Percentiles rank a stretch among this genome's conserved stretches.
Evolutionary conservation across 768 basidiomycete species (phyloP).

Genomic region (Myochromella boudieri): DNA sequence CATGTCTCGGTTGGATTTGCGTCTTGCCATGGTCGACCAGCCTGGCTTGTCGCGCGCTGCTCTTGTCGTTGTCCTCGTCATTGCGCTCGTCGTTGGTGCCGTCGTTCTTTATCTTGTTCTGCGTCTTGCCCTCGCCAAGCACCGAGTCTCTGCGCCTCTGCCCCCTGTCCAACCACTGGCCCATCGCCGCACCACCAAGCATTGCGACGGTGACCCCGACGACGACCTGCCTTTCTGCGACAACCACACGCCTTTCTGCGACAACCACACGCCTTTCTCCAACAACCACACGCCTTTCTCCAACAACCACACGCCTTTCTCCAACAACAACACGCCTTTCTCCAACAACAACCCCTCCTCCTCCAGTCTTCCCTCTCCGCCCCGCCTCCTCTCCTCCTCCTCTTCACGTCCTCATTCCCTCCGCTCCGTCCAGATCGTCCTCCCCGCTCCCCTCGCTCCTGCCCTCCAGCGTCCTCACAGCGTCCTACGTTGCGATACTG

Average conservation of each 20-base stretch:
- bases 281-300: neutral
- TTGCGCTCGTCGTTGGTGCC: conserved; percentile 39
- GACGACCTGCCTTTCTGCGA: conserved; percentile 7
- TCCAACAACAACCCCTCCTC: conserved; percentile 11
- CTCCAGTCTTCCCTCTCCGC: conserved; percentile 18
- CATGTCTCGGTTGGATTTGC: conserved; percentile 8
- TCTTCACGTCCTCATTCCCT: conserved; percentile 27
- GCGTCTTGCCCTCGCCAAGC: conserved; percentile 32
- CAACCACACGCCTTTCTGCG: conserved; percentile 12
- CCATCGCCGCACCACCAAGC: conserved; percentile 47
- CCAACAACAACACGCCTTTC: neutral
- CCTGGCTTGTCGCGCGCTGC: conserved; percentile 35
- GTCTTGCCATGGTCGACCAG: conserved; percentile 13
- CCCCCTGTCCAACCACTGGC: conserved; percentile 69
- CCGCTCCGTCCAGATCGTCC: conserved; percentile 57
- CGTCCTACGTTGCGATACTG: conserved; percentile 11
- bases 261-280: conserved; percentile 3
- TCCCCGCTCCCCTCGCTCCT: conserved; percentile 64
- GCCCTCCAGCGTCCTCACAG: conserved; percentile 20
- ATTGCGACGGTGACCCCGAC: no score
- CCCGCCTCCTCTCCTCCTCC: conserved; percentile 20
- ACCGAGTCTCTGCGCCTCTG: conserved; percentile 39
- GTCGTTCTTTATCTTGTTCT: conserved; percentile 35
- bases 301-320: conserved; percentile 8
- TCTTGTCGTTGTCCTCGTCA: conserved; percentile 50